Evolutionary conservation across 2,329 filamentous ascomycete species (phyloP), one percentile per base, ranked within the genome.

Genomic region (Chrysoporthe deuterocubensis): DNA sequence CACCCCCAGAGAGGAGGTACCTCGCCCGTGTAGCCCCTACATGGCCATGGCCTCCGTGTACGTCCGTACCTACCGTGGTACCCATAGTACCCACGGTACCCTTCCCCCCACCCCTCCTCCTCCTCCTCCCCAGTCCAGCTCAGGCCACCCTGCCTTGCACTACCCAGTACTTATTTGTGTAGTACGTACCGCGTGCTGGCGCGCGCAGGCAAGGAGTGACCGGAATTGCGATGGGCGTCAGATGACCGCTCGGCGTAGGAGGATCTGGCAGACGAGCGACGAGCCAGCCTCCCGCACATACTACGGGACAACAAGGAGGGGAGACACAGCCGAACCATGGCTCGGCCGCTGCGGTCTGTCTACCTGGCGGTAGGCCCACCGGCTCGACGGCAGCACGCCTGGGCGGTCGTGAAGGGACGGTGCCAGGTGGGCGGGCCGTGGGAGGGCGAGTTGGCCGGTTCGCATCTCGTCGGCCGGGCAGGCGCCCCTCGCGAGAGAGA

Each of bases 211-310:
- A 48, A 44, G 59, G 59, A 61, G 59, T 61, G 59, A 3, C 59
- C 59, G 59, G 59, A 48, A 61, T 61, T 61, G 59, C 59, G 59
- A 61, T 61, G 40, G 59, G 43, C 59, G 42, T 34, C 59, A 61
- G 59, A 34, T 61, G 40, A 61, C 26, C 43, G 37, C 4, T 14
- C 43, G 4, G 7, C 5, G 40, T 48, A 11, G 26, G 32, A 48
- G 59, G 59, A 61, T 61, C 54, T 37, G 32, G 54, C 54, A 57
- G 18, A 57, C 18, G 54, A 57, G 54, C n/a, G 26, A 26, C 26
- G 26, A 26, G 26, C 26, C 26, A 26, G 26, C 16, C 16, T 40
- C 44, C 14, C 44, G 11, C 14, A 18, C 37, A 40, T 26, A 26
- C 26, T 26, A 26, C 26, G 26, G 26, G 21, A 26, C 3, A 4